Evolutionary conservation across 352 stramenopile species (phyloP), one percentile per base, ranked within the genome.

Genomic region (Plasmopara muralis): DNA sequence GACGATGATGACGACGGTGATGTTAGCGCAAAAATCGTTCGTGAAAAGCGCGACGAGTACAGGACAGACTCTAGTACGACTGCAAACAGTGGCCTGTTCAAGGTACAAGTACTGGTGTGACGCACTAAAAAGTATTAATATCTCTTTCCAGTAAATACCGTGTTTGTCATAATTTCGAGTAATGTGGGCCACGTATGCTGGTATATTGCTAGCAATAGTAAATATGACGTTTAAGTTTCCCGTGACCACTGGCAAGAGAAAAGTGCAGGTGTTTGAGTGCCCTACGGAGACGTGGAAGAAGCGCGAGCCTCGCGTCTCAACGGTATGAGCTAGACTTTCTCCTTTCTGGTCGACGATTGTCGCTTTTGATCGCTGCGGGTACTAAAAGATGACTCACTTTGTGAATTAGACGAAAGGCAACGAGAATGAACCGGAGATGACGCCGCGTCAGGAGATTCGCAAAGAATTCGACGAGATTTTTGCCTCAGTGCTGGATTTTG

Each of bases 401-500:
- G 6, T 44, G 5, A 25, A 53, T 9, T 49, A 69, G 52, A 50
- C 16, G 39, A 60, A 63, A 44, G 37, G 20, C 3, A 62, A 67
- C 10, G 52, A 68, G n/a, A 55, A 73, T 18, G 56, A 53, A 13
- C 52, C 50, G 15, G 71, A 84, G 52, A 57, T 87, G 39, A 75
- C 74, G 20, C 50, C 85, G 20, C 62, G 66, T 12, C 53, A 92
- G 60, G 70, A 89, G 45, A 86, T 92, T 42, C 71, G 73, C 42
- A 74, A 92, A 51, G 77, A 92, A 47, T 87, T 92, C 35, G 70
- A 84, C 43, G 75, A 89, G 33, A 71, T 77, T 2, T 80, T 90
- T 10, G 68, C 80, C 34, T 86, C 71, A 8, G 79, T 92, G 25
- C 69, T 86, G 29, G 68, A 74, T n/a, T 91, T 91, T 39, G 67